These are phyloP conservation scores for Saturnispora diversa DNA, from an alignment of 805 yeast genomes.

Conservation along the genomic window DNA sequence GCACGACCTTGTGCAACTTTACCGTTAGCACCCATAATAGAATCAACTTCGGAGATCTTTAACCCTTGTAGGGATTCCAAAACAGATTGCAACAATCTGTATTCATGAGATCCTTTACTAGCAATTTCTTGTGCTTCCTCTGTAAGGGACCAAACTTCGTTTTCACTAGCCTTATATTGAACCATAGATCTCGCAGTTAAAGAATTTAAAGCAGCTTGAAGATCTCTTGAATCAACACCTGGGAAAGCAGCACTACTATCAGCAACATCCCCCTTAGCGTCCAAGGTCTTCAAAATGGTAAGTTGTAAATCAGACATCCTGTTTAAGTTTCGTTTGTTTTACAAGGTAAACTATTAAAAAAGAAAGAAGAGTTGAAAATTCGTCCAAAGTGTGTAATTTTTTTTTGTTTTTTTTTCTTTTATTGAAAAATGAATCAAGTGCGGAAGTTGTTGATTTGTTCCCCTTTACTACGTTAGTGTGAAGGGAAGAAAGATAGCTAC, in stretches of 20 bases:
- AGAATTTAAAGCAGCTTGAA: constrained; percentile 81
- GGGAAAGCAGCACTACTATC: no score
- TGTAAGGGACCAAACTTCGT: constrained; percentile 67
- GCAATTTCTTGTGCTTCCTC: constrained; percentile 77
- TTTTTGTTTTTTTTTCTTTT: constrained; percentile 2
- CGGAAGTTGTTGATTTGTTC: neutral
- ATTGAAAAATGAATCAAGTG: neutral
- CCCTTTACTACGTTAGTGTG: no score
- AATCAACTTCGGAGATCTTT: constrained; percentile 65
- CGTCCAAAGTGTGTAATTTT: neutral
- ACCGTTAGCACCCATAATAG: constrained; percentile 75
- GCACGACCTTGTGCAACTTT: constrained; percentile 95
- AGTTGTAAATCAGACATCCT: constrained; percentile 66
- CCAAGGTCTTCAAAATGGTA: constrained; percentile 55
- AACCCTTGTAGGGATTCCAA: constrained; percentile 68
- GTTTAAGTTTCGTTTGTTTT: neutral
- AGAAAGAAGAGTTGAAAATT: neutral
- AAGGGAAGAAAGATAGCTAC: no score
- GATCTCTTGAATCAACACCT: constrained; percentile 48
- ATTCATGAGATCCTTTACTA: constrained; percentile 82
- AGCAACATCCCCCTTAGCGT: no score
- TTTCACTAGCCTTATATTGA: constrained; percentile 61
- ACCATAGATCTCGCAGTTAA: constrained; percentile 80
- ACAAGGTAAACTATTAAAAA: neutral
- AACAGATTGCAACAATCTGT: constrained; percentile 67